Evolutionary conservation across 441 rosid genomes (phyloP).

Genomic region (Omphalea diandra): DNA sequence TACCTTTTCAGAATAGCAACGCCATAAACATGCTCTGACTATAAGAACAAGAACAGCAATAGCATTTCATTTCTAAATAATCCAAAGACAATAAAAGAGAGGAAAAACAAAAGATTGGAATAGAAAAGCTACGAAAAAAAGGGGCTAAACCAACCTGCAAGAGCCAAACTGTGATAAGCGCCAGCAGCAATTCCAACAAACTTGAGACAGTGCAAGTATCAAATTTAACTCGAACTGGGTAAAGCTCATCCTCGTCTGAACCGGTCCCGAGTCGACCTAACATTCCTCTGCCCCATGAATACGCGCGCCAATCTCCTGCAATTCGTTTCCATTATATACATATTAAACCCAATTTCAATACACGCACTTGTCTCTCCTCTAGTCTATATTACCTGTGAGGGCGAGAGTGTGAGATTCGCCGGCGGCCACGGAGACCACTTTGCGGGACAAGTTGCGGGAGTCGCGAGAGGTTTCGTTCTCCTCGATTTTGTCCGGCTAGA

Average conservation of each 20-base stretch:
- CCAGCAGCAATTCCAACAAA: slow-evolving; percentile 79
- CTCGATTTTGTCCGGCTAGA: slow-evolving; percentile 40
- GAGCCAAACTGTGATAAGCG: slow-evolving; percentile 86
- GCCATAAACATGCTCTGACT: too few relatives aligned
- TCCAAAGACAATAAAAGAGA: not conserved
- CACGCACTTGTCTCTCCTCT: not conserved
- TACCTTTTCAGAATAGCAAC: too few relatives aligned
- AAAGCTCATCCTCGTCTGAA: slow-evolving; percentile 64
- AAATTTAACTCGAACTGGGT: slow-evolving; percentile 53
- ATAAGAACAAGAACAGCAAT: too few relatives aligned
- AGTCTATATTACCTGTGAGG: slow-evolving; percentile 56
- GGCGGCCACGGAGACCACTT: slow-evolving; percentile 49
- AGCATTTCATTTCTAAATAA: too few relatives aligned
- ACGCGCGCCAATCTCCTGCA: slow-evolving; percentile 76
- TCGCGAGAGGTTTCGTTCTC: slow-evolving; percentile 8
- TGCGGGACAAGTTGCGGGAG: too few relatives aligned
- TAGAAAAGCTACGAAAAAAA: not conserved
- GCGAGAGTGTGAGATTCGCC: slow-evolving; percentile 90
- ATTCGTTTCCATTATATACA: too few relatives aligned
- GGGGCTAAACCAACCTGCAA: slow-evolving; percentile 51
- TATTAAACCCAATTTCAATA: not conserved
- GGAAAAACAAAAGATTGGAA: not conserved
- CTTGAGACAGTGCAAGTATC: slow-evolving; percentile 35
- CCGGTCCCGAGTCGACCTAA: slow-evolving; percentile 88
- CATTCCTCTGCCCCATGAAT: slow-evolving; percentile 93